Conservation (phyloP, 306 rosid species). For the Castanea sativa region DNA sequence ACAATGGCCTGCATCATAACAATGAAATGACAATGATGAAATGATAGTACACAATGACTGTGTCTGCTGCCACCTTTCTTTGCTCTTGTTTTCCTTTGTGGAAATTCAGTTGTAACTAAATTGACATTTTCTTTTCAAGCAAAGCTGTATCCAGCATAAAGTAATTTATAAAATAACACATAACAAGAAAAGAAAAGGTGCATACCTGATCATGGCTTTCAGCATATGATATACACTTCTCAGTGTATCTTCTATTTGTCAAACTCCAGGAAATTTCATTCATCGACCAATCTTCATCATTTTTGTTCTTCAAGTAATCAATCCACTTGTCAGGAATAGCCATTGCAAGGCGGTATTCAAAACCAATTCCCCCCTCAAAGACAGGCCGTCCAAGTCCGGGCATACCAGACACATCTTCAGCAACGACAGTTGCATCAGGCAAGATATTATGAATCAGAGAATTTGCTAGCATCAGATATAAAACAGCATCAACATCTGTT, state of each 20-base stretch:
- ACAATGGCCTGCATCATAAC: conserved; percentile 70
- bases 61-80: conserved; percentile 1
- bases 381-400: conserved; percentile 86
- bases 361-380: conserved; percentile 76
- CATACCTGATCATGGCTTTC: conserved; percentile 98
- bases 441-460: conserved; percentile 58
- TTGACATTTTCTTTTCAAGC: conserved; percentile 17
- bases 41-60: conserved; percentile 2
- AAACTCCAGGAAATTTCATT: conserved; percentile 63
- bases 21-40: not conserved
- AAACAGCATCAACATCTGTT: conserved; percentile 88
- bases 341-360: conserved; percentile 93
- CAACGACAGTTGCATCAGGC: conserved; percentile 84
- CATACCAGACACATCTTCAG: conserved; percentile 99
- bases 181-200: conserved; percentile 9
- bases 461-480: conserved; percentile 93
- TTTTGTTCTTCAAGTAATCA: conserved; percentile 83
- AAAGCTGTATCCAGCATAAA: not conserved
- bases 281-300: conserved; percentile 82
- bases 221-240: conserved; percentile 88
- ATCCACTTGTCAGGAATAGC: conserved; percentile 96
- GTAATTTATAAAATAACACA: not conserved
- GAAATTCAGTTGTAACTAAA: conserved; percentile 18
- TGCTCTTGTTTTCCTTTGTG: conserved; percentile 16
- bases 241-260: conserved; percentile 92